These are phyloP conservation scores for Neofusicoccum cordaticola DNA, from an alignment of 2,329 filamentous ascomycete genomes.

Conservation along the genomic window DNA sequence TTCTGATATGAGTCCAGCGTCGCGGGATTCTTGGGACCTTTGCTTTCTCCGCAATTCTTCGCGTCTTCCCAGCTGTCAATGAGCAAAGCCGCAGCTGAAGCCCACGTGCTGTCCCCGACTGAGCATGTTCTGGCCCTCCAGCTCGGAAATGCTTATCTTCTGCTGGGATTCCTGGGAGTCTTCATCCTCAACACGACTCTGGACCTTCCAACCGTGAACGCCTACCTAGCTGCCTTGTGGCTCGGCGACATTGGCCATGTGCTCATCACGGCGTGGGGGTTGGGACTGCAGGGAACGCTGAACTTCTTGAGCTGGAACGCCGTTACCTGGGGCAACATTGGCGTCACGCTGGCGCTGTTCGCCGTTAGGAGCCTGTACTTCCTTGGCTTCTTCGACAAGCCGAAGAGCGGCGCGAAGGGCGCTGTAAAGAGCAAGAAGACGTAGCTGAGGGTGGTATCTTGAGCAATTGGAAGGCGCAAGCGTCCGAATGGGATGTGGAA, in stretches of 20 bases:
- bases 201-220: slow-evolving; percentile 64
- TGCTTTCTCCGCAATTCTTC: slow-evolving; percentile 21
- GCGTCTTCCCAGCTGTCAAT: slow-evolving; percentile 21
- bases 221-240: slow-evolving; percentile 64
- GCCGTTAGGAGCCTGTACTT: slow-evolving; percentile 58
- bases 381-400: slow-evolving; percentile 56
- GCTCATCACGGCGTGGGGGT: slow-evolving; percentile 56
- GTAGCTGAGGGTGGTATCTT: not conserved
- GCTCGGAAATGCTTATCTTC: slow-evolving; percentile 67
- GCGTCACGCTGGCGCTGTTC: slow-evolving; percentile 61
- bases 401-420: not conserved
- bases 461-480: not conserved
- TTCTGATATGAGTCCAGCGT: slow-evolving; percentile 15
- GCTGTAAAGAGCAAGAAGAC: not conserved
- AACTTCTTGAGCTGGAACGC: slow-evolving; percentile 63
- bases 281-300: slow-evolving; percentile 56
- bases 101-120: not conserved
- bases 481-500: not conserved
- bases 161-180: slow-evolving; percentile 63
- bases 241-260: slow-evolving; percentile 67
- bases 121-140: slow-evolving; percentile 60
- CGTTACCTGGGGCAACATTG: slow-evolving; percentile 72
- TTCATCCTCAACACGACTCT: slow-evolving; percentile 62
- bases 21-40: slow-evolving; percentile 21
- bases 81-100: not conserved